Conservation (phyloP, 441 rosid species). For the Geranium incanum region DNA sequence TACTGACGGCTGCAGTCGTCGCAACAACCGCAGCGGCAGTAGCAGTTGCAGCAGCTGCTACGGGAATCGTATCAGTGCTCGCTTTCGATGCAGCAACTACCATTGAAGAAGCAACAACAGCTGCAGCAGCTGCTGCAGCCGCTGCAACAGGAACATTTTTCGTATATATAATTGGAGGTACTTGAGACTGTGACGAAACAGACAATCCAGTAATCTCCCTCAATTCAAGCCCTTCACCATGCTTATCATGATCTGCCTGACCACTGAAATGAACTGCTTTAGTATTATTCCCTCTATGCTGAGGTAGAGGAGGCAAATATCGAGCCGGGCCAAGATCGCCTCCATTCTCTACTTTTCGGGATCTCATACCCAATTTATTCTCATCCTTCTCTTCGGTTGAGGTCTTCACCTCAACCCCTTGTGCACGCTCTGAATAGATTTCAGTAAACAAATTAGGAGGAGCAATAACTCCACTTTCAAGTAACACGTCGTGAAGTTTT, state of each 20-base stretch:
- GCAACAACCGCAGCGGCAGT: slow-evolving; percentile 69
- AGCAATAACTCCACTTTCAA: slow-evolving; percentile 90
- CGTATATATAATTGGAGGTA: slow-evolving; percentile 33
- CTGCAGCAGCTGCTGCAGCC: slow-evolving; percentile 84
- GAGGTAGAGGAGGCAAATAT: slow-evolving; percentile 73
- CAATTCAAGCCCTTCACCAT: slow-evolving; percentile 33
- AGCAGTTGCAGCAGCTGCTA: slow-evolving; percentile 94
- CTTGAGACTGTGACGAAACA: slow-evolving; percentile 41
- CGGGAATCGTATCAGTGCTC: slow-evolving; percentile 62
- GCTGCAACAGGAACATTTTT: slow-evolving; percentile 83
- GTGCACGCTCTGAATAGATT: slow-evolving; percentile 44
- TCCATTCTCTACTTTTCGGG: slow-evolving; percentile 26
- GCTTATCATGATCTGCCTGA: slow-evolving; percentile 19
- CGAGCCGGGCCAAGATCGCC: slow-evolving; percentile 34
- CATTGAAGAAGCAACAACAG: slow-evolving; percentile 93
- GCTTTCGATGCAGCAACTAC: slow-evolving; percentile 84
- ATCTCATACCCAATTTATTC: slow-evolving; percentile 18
- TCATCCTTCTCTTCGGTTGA: slow-evolving; percentile 37
- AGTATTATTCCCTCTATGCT: slow-evolving; percentile 31
- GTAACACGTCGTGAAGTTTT: slow-evolving; percentile 90
- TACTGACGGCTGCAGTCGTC: slow-evolving; percentile 82
- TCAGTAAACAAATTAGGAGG: slow-evolving; percentile 84
- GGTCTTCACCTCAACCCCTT: slow-evolving; percentile 28
- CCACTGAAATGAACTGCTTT: not conserved
- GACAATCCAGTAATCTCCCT: slow-evolving; percentile 34